These are phyloP conservation scores for Drechslerella stenobrocha DNA, from an alignment of 2,329 filamentous ascomycete genomes.

Conservation along the genomic window DNA sequence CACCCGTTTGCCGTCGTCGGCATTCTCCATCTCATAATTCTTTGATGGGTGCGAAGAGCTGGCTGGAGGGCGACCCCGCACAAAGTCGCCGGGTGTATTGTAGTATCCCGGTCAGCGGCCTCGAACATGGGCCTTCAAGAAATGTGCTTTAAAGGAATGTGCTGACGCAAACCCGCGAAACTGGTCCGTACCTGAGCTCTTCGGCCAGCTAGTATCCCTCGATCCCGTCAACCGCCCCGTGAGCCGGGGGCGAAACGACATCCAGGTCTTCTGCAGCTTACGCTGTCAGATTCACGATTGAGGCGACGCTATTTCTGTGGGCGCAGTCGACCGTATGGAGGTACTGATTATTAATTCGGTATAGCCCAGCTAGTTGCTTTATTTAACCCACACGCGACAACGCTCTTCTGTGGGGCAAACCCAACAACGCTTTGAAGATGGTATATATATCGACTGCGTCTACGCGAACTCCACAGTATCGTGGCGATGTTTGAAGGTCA, in stretches of 20 bases:
- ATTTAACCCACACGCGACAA: not conserved
- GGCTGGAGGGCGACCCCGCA: not conserved
- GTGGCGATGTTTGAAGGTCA: no score
- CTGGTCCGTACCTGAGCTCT: not conserved
- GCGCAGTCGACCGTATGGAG: not conserved
- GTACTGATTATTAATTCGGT: not conserved
- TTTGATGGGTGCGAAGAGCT: no score
- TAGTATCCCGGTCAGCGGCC: not conserved
- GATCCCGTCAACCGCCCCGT: not conserved
- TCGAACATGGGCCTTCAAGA: not conserved
- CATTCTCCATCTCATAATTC: no score
- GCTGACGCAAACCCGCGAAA: conserved; percentile 1
- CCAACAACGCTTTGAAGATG: no score
- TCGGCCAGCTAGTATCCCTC: not conserved
- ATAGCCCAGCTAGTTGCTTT: not conserved
- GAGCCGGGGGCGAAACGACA: not conserved
- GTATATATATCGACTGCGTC: no score
- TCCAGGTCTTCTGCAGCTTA: not conserved
- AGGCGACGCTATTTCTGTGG: not conserved
- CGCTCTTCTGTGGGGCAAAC: no score
- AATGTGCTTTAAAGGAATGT: not conserved
- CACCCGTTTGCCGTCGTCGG: no score
- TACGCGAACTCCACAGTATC: no score
- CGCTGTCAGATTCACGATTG: not conserved
- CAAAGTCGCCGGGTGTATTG: not conserved